Evolutionary conservation across 306 rosid species (phyloP).

Genomic region (Sindora glabra): DNA sequence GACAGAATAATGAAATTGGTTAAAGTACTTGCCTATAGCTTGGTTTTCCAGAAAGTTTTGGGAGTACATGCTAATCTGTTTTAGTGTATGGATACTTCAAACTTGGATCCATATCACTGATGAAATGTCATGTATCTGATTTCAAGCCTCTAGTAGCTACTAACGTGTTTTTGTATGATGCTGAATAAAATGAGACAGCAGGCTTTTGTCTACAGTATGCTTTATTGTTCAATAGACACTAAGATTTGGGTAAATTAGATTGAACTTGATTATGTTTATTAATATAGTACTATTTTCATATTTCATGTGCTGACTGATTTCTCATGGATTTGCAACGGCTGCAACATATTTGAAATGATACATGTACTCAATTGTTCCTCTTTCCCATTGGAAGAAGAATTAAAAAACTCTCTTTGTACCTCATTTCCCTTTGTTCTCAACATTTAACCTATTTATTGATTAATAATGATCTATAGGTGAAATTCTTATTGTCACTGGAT

Average conservation of each 20-base stretch:
- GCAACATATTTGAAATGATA: conserved; percentile 5
- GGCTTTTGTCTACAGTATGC: too few relatives aligned
- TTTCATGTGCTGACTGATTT: too few relatives aligned
- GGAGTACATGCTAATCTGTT: neutral
- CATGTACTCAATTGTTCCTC: neutral
- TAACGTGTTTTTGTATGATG: neutral
- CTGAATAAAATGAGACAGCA: neutral
- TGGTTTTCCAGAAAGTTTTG: neutral
- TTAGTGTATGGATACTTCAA: neutral
- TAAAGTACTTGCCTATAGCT: neutral
- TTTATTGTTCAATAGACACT: too few relatives aligned
- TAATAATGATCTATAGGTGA: neutral
- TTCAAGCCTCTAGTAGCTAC: neutral
- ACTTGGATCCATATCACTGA: neutral
- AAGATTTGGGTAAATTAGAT: too few relatives aligned
- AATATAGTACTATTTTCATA: too few relatives aligned
- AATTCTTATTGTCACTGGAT: neutral
- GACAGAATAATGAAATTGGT: neutral
- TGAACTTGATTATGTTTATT: too few relatives aligned
- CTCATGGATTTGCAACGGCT: neutral
- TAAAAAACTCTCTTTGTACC: neutral
- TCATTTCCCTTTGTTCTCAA: neutral
- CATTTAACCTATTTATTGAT: neutral
- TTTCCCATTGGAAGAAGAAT: neutral
- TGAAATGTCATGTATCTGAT: neutral